Evolutionary conservation across 345 rosid genomes (phyloP), one percentile per base, ranked within the genome.

Genomic region (Psidium guajava): DNA sequence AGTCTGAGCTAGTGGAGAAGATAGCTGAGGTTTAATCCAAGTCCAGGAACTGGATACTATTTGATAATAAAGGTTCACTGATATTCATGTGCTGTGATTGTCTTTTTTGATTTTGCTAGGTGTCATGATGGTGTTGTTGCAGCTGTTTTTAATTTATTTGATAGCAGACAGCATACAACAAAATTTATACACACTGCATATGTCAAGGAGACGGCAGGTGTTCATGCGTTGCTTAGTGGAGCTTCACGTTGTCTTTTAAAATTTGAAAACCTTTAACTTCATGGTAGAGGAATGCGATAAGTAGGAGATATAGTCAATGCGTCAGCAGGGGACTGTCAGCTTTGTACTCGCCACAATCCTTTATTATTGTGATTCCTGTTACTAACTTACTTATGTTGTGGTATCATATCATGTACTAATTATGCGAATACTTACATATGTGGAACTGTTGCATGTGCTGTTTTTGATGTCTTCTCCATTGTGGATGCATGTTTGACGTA

Each of bases 1-100:
- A 97, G 91, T 98, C 98, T 80, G 93, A 94, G 89, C 92, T 96
- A 44, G 98, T 95, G 88, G 96, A 96, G 87, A 90, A 91, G 86
- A 90, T 94, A 88, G 95, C 97, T 20, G 98, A 97, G 99, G 99
- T 97, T 91, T 90, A 90, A 87, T 90, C 91, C 87, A 88, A 86
- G 86, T 90, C 90, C 89, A 85, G 86, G 89, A 90, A 85, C 86
- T 92, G 89, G 85, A 91, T 91, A 88, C 82, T 90, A 64, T 91
- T 89, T 85, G 83, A 73, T 91, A 82, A 84, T 85, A 82, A 93
- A 92, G 94, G 92, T 91, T 93, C 89, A 90, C 81, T 86, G 84
- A 85, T 82, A 82, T 56, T 56, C 59, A n/a, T 44, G 55, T 58
- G 13, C 56, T 14, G 40, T 49, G 22, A 14, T 69, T 69, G 16